Conservation (phyloP, 345 rosid genomes). For the Kernera saxatilis region DNA sequence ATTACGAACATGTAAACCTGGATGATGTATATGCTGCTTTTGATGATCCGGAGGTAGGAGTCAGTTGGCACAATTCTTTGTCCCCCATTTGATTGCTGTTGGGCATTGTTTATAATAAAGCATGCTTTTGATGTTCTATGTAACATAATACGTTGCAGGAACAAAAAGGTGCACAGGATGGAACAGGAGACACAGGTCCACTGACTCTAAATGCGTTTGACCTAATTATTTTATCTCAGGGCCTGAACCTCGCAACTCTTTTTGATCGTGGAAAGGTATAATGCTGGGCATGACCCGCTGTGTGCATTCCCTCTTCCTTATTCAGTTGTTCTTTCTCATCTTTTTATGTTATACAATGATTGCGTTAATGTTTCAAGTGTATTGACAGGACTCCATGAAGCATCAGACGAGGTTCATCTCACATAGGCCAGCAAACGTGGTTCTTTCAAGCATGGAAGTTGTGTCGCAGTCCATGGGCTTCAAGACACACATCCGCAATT, state of each 20-base stretch:
- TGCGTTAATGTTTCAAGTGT: background rate
- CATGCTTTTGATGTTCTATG: background rate
- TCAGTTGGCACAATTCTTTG: background rate
- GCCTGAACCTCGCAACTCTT: conserved; percentile 84
- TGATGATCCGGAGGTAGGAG: conserved; percentile 76
- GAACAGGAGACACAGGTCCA: conserved; percentile 65
- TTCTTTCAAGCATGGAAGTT: conserved; percentile 93
- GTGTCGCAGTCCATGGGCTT: conserved; percentile 98
- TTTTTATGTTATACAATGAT: background rate
- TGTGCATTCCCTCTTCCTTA: background rate
- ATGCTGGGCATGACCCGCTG: background rate
- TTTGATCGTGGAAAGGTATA: conserved; percentile 88
- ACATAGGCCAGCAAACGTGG: conserved; percentile 79
- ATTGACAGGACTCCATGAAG: conserved; percentile 66
- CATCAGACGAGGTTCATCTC: conserved; percentile 84
- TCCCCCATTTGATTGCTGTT: background rate
- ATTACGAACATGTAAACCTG: conserved; percentile 83
- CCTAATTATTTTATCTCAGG: conserved; percentile 86
- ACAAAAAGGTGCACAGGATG: conserved; percentile 42
- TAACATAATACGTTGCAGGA: conserved; percentile 41
- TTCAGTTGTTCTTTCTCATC: background rate
- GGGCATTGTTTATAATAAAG: background rate
- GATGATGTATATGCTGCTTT: conserved; percentile 94
- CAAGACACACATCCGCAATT: conserved; percentile 93
- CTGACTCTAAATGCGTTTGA: conserved; percentile 92